Percentiles rank a stretch among this genome's conserved stretches.
These are phyloP conservation scores for Epichloe typhina DNA, from an alignment of 2,329 filamentous ascomycete species.

Conservation along the genomic window DNA sequence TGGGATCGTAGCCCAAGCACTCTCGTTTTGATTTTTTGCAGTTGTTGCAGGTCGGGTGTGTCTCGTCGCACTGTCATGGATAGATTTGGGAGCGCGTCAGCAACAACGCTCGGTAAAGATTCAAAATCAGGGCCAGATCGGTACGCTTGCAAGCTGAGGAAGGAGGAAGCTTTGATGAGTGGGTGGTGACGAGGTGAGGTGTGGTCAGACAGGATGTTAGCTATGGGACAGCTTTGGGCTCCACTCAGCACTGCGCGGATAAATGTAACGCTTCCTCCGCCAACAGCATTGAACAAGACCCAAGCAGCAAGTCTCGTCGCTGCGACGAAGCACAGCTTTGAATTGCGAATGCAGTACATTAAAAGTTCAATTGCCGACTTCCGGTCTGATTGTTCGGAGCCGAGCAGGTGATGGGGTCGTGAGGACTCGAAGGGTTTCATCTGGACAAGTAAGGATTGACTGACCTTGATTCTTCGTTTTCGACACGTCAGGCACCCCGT, in stretches of 20 bases:
- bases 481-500: slow-evolving; percentile 50
- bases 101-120: slow-evolving; percentile 3
- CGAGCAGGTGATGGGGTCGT: too few relatives aligned
- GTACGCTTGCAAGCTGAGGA: background rate
- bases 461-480: slow-evolving; percentile 49
- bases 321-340: too few relatives aligned
- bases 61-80: slow-evolving; percentile 72
- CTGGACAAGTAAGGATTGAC: slow-evolving; percentile 12
- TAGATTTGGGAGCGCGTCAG: background rate
- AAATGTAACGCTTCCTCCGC: slow-evolving; percentile 1
- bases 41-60: slow-evolving; percentile 81
- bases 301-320: too few relatives aligned
- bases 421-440: slow-evolving; percentile 3
- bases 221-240: background rate
- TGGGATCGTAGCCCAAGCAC: slow-evolving; percentile 75
- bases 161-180: background rate
- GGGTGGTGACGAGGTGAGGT: background rate
- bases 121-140: background rate
- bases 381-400: too few relatives aligned
- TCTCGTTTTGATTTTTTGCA: slow-evolving; percentile 86
- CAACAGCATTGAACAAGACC: background rate
- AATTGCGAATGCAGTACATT: too few relatives aligned
- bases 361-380: too few relatives aligned
- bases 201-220: background rate
- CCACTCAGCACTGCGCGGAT: slow-evolving; percentile 2